Evolutionary conservation across 1,284 basidiomycete species (phyloP).

Genomic region (Flammula alnicola): DNA sequence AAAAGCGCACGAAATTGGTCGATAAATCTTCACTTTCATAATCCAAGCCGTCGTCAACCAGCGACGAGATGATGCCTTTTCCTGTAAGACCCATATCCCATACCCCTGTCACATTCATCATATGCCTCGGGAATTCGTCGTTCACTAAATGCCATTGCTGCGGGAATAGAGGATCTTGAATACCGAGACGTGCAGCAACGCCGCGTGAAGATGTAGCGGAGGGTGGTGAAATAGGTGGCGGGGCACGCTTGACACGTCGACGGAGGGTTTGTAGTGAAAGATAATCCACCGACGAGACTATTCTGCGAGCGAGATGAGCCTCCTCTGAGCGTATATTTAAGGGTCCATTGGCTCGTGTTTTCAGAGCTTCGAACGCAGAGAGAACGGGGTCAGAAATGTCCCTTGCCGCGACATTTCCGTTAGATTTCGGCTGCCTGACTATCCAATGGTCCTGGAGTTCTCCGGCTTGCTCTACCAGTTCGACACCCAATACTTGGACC

Average conservation of each 20-base stretch:
- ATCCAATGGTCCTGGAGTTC: slow-evolving; percentile 88
- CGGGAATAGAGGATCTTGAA: slow-evolving; percentile 87
- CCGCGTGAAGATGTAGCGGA: slow-evolving; percentile 46
- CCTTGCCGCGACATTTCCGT: slow-evolving; percentile 33
- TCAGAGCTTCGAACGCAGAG: slow-evolving; percentile 51
- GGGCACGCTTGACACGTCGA: slow-evolving; percentile 70
- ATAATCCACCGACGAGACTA: slow-evolving; percentile 60
- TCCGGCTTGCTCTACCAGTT: slow-evolving; percentile 89
- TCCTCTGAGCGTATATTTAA: slow-evolving; percentile 45
- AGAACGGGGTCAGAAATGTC: slow-evolving; percentile 56
- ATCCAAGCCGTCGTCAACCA: slow-evolving; percentile 97
- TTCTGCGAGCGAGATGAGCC: slow-evolving; percentile 40
- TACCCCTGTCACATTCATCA: slow-evolving; percentile 85
- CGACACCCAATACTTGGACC: slow-evolving; percentile 70
- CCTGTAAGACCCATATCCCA: slow-evolving; percentile 91
- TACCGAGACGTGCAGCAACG: slow-evolving; percentile 66
- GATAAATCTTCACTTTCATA: slow-evolving; percentile 87
- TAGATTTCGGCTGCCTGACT: slow-evolving; percentile 62
- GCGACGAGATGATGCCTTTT: slow-evolving; percentile 83
- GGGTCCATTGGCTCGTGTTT: slow-evolving; percentile 37
- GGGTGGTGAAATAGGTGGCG: slow-evolving; percentile 53
- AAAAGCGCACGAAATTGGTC: slow-evolving; percentile 84
- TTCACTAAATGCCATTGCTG: slow-evolving; percentile 95
- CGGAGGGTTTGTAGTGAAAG: slow-evolving; percentile 64
- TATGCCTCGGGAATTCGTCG: slow-evolving; percentile 72